Base-by-base conservation (phyloP, 2,329 filamentous ascomycete genomes). In the Aspergillus novoparasiticus region DNA sequence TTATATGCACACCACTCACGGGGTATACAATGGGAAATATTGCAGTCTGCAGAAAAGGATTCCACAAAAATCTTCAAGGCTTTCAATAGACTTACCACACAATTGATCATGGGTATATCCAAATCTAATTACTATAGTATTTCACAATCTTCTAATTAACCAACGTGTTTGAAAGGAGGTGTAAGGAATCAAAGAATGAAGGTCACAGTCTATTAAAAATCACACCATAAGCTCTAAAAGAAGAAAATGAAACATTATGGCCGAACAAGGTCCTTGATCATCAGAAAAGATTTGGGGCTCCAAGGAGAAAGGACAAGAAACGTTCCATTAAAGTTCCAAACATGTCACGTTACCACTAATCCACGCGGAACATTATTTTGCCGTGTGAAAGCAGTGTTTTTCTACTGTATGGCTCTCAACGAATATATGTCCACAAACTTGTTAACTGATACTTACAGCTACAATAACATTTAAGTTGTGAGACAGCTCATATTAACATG, bases 261-360 rank as follows among this genome's bases (percentile, higher is more conserved):
- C 28, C 26, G 28, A 11, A 32, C 19, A 23, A 51, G 23, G 21
- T 26, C 23, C 21, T 23, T 9, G 26, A 2, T 28, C 10, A 12
- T 32, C 46, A 6, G 6, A 10, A 28, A 28, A 51, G 8, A 28
- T 30, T 51, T 51, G 11, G n/a, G 19, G 32, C 4, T 50, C 16
- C 2, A 34, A 10, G 11, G 14, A n/a, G 26, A 51, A 32, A 32
- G 48, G 28, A 32, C 16, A 51, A 23, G 28, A 51, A 61, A 68
- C 60, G 66, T 67, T 59, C 61, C 64, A 69, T 67, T 67, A 67
- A 63, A 64, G 60, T 69, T 69, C 61, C 51, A 48, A 59, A 60
- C 46, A 23, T 57, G 55, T 69, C 63, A 66, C 60, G 65, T 64
- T 61, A 64, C 56, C 62, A 59, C 46, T 56, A 59, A 68, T 64